These are phyloP conservation scores for Ganoderma leucocontextum DNA, from an alignment of 1,284 basidiomycete species.

Conservation along the genomic window DNA sequence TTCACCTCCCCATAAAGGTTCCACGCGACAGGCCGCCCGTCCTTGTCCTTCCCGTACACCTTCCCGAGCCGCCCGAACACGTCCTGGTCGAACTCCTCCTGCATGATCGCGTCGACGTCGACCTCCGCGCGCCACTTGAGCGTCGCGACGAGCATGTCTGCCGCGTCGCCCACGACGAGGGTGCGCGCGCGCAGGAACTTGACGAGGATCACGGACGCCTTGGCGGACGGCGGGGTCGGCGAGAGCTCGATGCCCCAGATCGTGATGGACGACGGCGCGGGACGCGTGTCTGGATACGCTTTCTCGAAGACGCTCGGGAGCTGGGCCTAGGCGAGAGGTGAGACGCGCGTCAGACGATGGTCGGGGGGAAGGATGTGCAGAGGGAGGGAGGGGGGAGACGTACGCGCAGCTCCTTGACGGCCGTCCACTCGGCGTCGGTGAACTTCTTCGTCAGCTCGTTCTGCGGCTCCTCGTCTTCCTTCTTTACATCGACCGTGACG, in stretches of 20 bases:
- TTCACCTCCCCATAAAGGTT: slow-evolving; percentile 77
- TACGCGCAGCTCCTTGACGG: slow-evolving; percentile 73
- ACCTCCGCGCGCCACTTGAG: slow-evolving; percentile 79
- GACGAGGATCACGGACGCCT: slow-evolving; percentile 75
- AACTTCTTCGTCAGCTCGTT: slow-evolving; percentile 74
- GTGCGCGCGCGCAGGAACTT: slow-evolving; percentile 76
- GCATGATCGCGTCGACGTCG: slow-evolving; percentile 63
- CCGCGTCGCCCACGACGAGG: slow-evolving; percentile 60
- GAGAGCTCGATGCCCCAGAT: slow-evolving; percentile 75
- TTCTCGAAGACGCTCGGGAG: slow-evolving; percentile 66
- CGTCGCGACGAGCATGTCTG: slow-evolving; percentile 71
- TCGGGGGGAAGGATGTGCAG: not conserved
- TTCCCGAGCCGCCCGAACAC: slow-evolving; percentile 73
- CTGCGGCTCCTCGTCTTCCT: slow-evolving; percentile 59
- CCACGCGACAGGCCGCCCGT: slow-evolving; percentile 71
- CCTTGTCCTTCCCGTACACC: slow-evolving; percentile 72
- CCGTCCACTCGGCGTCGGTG: slow-evolving; percentile 72
- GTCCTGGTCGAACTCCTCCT: slow-evolving; percentile 71
- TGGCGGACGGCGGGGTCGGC: slow-evolving; percentile 58
- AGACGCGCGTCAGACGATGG: slow-evolving; percentile 3
- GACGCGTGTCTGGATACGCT: slow-evolving; percentile 61
- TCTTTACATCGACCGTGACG: slow-evolving; percentile 18
- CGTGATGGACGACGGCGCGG: slow-evolving; percentile 47
- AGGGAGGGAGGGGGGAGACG: slow-evolving; percentile 4
- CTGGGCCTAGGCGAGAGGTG: slow-evolving; percentile 47